Base-by-base conservation (phyloP, 495 filamentous ascomycete genomes). In the Zalerion maritima region DNA sequence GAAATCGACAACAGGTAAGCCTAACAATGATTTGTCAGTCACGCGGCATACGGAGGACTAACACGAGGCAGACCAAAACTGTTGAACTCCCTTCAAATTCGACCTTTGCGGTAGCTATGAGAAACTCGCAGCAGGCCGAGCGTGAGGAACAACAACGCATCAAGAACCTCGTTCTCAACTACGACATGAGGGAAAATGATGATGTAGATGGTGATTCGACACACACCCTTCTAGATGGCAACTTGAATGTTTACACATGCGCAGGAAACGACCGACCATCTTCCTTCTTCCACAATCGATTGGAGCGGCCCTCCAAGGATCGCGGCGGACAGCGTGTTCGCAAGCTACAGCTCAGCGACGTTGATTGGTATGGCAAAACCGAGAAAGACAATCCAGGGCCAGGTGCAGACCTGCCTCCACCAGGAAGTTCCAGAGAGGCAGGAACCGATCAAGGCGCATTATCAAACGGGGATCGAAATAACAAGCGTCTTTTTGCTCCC, bases 61-160 rank as follows among this genome's bases (percentile, higher is more conserved):
- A 34, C 8, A 28, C n/a, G n/a, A 6, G 14, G 25, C 49, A 96
- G 81, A 96, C 86, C 8, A 81, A 83, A 25, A 86, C 81, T 1
- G 85, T 97, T 45, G 89, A 92, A 37, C 60, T 97, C 35, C 89
- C 89, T 4, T 92, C 87, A 4, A 81, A 97, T 48, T 94, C 87
- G 0, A 83, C 68, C 38, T 92, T 97, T 53, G 89, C 89, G 6
- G 65, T 96, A 35, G 87, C 91, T 10, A 84, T 96, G 85, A 87
- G 81, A 45, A 83, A 68, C 37, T 84, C 94, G 56, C 85, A 93
- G 45, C 77, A 87, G 51, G 89, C 86, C 0, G 87, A 94, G 49
- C 77, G 80, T 29, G 89, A 89, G 45, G 89, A 97, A 47, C 89
- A 97, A 48, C 80, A 92, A 48, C 81, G 92, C 26, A 97, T 97